These are phyloP conservation scores for Rubia balearica DNA, from an alignment of 305 asterid genomes.

Conservation along the genomic window DNA sequence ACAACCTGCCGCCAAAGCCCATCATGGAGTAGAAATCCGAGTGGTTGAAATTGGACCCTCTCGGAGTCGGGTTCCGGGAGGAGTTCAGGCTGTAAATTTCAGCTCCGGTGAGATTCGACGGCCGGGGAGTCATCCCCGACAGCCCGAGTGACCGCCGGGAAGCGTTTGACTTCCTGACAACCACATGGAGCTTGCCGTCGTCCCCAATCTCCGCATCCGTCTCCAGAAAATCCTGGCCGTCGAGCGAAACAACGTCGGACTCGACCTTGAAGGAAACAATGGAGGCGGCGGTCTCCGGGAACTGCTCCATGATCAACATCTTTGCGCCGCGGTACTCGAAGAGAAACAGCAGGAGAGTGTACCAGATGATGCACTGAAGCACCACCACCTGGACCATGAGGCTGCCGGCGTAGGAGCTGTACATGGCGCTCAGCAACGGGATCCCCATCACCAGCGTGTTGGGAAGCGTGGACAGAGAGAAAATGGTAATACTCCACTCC, in stretches of 20 bases:
- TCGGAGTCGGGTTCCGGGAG: slow-evolving; percentile 44
- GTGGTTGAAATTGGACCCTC: slow-evolving; percentile 46
- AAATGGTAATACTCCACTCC: slow-evolving; percentile 88
- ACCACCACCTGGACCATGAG: slow-evolving; percentile 92
- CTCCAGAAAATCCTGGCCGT: slow-evolving; percentile 90
- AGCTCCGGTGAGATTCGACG: slow-evolving; percentile 48
- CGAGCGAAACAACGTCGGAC: slow-evolving; percentile 91
- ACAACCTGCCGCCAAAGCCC: slow-evolving; percentile 84
- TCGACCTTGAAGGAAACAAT: slow-evolving; percentile 86
- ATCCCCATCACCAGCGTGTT: slow-evolving; percentile 95
- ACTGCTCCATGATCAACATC: slow-evolving; percentile 78
- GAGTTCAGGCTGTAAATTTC: slow-evolving; percentile 45
- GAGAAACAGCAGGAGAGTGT: slow-evolving; percentile 67
- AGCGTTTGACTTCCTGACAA: slow-evolving; percentile 79
- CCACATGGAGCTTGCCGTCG: slow-evolving; percentile 88
- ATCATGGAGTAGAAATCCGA: slow-evolving; percentile 46
- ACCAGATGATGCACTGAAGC: slow-evolving; percentile 89
- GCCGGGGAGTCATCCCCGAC: slow-evolving; percentile 57
- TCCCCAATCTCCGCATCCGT: slow-evolving; percentile 82
- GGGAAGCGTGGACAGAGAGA: slow-evolving; percentile 81
- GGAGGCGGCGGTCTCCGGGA: slow-evolving; percentile 87
- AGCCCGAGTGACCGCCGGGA: slow-evolving; percentile 62
- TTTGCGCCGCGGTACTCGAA: slow-evolving; percentile 91
- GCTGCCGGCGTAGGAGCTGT: slow-evolving; percentile 52
- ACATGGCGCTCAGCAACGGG: slow-evolving; percentile 82